Evolutionary conservation across 2,329 filamentous ascomycete genomes (phyloP).

Genomic region (Ramularia collo-cygni): DNA sequence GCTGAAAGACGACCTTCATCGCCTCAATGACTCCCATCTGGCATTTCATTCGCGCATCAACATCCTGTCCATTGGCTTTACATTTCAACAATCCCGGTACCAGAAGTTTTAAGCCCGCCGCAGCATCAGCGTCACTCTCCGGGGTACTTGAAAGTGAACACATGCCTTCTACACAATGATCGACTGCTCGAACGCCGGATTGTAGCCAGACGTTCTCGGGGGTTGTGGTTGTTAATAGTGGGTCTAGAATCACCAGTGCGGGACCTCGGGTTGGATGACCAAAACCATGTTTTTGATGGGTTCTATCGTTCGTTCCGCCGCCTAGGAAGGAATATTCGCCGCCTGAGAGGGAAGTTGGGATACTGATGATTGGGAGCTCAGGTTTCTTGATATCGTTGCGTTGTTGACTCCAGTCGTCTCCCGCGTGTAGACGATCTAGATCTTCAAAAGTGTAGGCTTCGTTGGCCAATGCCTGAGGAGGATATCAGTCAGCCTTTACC

Average conservation of each 20-base stretch:
- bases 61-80: conserved; percentile 31
- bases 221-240: conserved; percentile 45
- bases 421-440: conserved; percentile 8
- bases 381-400: conserved; percentile 6
- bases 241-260: conserved; percentile 51
- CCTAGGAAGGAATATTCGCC: conserved; percentile 34
- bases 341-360: conserved; percentile 17
- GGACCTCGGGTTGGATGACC: conserved; percentile 31
- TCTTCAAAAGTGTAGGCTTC: conserved; percentile 7
- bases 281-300: conserved; percentile 20
- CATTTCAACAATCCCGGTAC: conserved; percentile 39
- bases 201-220: conserved; percentile 51
- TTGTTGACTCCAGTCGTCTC: conserved; percentile 6
- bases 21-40: conserved; percentile 48
- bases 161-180: conserved; percentile 53
- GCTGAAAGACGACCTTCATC: conserved; percentile 43
- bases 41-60: conserved; percentile 41
- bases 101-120: conserved; percentile 35
- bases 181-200: conserved; percentile 50
- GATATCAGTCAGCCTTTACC: too few relatives aligned
- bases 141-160: conserved; percentile 36
- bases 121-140: conserved; percentile 33
- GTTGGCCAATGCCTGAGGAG: conserved; percentile 10
- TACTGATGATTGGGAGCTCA: conserved; percentile 13
- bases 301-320: conserved; percentile 31